A percentile compares a stretch with the other conserved stretches of the same genome.
phyloP scores from a whole-genome alignment of 768 basidiomycete genomes.

The Serendipita vermifera region DNA sequence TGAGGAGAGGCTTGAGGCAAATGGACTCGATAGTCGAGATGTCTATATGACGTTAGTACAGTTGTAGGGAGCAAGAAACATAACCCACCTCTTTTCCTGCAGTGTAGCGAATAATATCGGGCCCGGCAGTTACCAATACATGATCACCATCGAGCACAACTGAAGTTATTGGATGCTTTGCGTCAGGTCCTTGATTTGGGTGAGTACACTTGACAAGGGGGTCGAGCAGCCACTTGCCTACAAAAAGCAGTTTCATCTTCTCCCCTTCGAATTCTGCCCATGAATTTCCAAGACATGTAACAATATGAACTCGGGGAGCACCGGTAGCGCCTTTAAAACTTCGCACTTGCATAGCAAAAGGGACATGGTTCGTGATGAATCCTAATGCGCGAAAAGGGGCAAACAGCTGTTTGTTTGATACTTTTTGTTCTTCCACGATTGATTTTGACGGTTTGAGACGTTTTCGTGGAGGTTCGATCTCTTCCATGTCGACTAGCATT shows the following conservation, averaged over 20 bases:
- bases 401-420: slow-evolving; percentile 37
- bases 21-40: slow-evolving; percentile 46
- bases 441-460: not conserved
- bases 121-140: slow-evolving; percentile 68
- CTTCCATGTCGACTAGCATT: not conserved
- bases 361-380: slow-evolving; percentile 79
- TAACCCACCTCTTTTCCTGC: slow-evolving; percentile 74
- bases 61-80: not conserved
- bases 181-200: slow-evolving; percentile 57
- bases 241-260: slow-evolving; percentile 84
- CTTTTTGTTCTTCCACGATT: not conserved
- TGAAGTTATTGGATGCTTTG: slow-evolving; percentile 54
- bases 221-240: slow-evolving; percentile 46
- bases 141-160: slow-evolving; percentile 75
- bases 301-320: slow-evolving; percentile 67
- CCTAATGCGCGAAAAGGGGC: slow-evolving; percentile 95
- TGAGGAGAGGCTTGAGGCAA: slow-evolving; percentile 44
- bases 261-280: slow-evolving; percentile 97
- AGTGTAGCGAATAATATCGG: slow-evolving; percentile 57
- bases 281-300: slow-evolving; percentile 76
- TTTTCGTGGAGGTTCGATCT: not conserved
- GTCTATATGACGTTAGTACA: slow-evolving; percentile 30
- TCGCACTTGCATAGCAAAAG: slow-evolving; percentile 76
- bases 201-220: not conserved
- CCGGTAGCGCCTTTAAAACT: slow-evolving; percentile 74